Percentiles rank a stretch among this genome's conserved stretches.
phyloP scores from a whole-genome alignment of 225 moss, liverwort and hornwort species.

The Pleurozium schreberi region DNA sequence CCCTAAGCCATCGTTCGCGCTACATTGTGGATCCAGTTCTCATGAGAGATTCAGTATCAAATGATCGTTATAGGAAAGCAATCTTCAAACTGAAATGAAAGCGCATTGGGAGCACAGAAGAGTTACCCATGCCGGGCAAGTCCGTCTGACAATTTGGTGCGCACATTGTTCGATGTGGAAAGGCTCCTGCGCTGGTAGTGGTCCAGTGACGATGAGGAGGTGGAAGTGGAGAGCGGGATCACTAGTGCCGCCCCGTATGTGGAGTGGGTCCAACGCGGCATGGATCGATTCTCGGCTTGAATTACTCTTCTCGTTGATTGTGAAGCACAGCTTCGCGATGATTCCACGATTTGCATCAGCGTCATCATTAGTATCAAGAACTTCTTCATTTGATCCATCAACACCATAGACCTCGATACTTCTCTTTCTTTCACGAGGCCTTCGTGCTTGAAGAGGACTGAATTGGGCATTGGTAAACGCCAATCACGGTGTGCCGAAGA shows the following conservation, averaged over 20 bases:
- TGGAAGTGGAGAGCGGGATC: neutral
- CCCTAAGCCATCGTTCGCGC: neutral
- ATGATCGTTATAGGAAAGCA: neutral
- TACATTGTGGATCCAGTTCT: neutral
- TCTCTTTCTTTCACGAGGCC: neutral
- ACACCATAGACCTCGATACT: neutral
- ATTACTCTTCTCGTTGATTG: neutral
- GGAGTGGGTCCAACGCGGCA: neutral
- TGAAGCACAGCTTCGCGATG: neutral
- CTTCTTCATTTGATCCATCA: neutral
- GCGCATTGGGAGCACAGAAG: neutral
- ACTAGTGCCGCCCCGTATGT: neutral
- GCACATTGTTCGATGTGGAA: constrained; percentile 8
- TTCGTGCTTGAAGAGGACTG: neutral
- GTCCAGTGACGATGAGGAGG: neutral
- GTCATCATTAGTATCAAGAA: neutral
- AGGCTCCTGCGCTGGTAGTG: constrained; percentile 8
- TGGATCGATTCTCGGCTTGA: neutral
- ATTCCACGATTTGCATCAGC: neutral
- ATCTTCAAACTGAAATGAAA: neutral
- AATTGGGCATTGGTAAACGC: neutral
- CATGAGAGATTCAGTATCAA: neutral
- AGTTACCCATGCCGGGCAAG: constrained; percentile 7
- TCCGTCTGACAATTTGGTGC: constrained; percentile 42
- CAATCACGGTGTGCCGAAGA: neutral